These are phyloP conservation scores for Leptodermis oblonga DNA, from an alignment of 257 asterid species.

Conservation along the genomic window DNA sequence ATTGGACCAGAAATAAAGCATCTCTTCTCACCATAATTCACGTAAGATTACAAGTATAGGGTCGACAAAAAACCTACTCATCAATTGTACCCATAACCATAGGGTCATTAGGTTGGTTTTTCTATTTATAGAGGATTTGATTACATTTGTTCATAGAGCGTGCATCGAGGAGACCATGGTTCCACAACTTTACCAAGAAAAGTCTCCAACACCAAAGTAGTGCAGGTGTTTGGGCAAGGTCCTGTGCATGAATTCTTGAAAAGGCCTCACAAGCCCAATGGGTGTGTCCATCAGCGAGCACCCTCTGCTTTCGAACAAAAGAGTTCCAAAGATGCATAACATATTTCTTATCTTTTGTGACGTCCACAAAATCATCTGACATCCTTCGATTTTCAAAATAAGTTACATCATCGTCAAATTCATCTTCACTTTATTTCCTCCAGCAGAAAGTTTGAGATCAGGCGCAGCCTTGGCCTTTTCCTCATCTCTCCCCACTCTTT, in stretches of 20 bases:
- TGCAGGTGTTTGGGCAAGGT: constrained; percentile 57
- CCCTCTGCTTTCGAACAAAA: constrained; percentile 94
- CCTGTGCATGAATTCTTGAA: constrained; percentile 62
- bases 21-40: no score
- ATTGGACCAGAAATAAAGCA: no score
- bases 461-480: no score
- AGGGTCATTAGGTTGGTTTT: constrained; percentile 36
- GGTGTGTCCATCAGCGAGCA: constrained; percentile 93
- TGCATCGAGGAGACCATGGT: constrained; percentile 86
- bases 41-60: not conserved
- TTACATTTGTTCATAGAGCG: constrained; percentile 77
- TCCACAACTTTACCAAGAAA: constrained; percentile 89
- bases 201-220: constrained; percentile 96
- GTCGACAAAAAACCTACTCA: constrained; percentile 1
- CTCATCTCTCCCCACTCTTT: no score
- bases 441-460: no score
- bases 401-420: constrained; percentile 98
- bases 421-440: constrained; percentile 99
- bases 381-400: constrained; percentile 98
- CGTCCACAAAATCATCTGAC: constrained; percentile 99
- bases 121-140: constrained; percentile 44
- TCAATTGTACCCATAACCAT: constrained; percentile 18
- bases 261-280: constrained; percentile 99
- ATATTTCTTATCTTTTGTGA: constrained; percentile 84
- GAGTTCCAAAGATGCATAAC: constrained; percentile 99